Evolutionary conservation across 2,329 filamentous ascomycete species (phyloP).

Genomic region (Botrytis squamosa): DNA sequence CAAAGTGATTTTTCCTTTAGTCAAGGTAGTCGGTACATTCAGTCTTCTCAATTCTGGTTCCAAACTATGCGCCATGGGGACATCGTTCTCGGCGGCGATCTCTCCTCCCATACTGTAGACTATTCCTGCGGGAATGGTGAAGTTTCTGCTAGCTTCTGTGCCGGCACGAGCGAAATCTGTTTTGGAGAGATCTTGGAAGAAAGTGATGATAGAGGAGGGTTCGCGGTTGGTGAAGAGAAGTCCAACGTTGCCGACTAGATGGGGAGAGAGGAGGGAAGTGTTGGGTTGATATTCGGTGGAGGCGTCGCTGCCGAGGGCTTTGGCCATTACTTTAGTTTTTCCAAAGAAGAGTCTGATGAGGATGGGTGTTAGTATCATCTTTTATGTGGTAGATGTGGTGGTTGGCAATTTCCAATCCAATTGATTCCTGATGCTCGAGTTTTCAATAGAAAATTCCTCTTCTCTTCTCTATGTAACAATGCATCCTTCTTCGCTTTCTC

Average conservation of each 20-base stretch:
- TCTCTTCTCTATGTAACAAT: neutral
- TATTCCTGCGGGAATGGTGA: slow-evolving; percentile 79
- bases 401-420: neutral
- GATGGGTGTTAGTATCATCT: neutral
- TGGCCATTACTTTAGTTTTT: slow-evolving; percentile 98
- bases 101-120: slow-evolving; percentile 81
- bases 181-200: slow-evolving; percentile 70
- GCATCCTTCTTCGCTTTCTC: neutral
- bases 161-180: slow-evolving; percentile 92
- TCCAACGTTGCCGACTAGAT: slow-evolving; percentile 80
- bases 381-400: neutral
- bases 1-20: slow-evolving; percentile 83
- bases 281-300: slow-evolving; percentile 80
- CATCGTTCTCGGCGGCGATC: slow-evolving; percentile 75
- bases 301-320: slow-evolving; percentile 77
- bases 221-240: slow-evolving; percentile 84
- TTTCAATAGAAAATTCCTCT: neutral
- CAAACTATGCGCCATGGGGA: slow-evolving; percentile 81
- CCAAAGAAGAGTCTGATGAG: slow-evolving; percentile 83
- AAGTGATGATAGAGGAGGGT: slow-evolving; percentile 63
- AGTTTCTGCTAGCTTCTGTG: slow-evolving; percentile 67
- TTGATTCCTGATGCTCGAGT: neutral
- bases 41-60: slow-evolving; percentile 89
- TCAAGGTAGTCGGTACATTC: slow-evolving; percentile 83
- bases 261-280: slow-evolving; percentile 65